Evolutionary conservation across 371 early-diverging fungal species (phyloP), one percentile per base, ranked within the genome.

Genomic region (Rhizomucor pusillus): DNA sequence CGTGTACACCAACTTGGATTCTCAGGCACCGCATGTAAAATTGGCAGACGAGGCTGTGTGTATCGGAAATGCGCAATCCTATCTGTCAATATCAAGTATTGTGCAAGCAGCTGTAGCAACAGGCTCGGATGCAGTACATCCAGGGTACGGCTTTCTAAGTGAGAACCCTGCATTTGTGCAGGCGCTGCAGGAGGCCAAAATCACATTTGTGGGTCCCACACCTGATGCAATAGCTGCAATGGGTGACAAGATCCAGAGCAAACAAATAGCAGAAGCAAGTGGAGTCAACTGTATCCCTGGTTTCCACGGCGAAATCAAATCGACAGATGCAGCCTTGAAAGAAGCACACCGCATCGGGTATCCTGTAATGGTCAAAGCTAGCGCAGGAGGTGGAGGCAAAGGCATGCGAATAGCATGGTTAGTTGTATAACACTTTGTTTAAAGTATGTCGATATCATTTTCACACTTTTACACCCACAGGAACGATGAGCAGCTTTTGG

Each of bases 301-400:
- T 5, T 88, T 71, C 61, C 78, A 87, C 59, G 87, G 87, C 5
- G 81, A 74, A 24, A 77, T 84, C 14, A 66, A 76, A 16, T 56
- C 52, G 12, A 52, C 71, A 1, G 65, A 74, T 18, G 67, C 66
- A 36, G 74, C 87, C 36, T 62, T 71, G 6, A 24, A 50, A 5
- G 80, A 82, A 24, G 84, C 85, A 1, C 65, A 75, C 47, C 54
- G 51, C 5, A 82, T 88, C 57, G 84, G 82, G 1, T 93, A 87
- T 65, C 93, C 93, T 0, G 85, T 94, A 29, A 82, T 94, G 80
- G 67, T 92, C 50, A 94, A 94, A 67, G 91, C 90, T 7, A 86
- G 86, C 41, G 87, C 89, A 0, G 92, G 92, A 44, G 94, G 94
- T 24, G 93, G 94, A 59, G 93, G 97, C 39, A 94, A 94, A 65